A percentile compares a stretch with the other conserved stretches of the same genome.
Conservation (phyloP, 1,139 yeast species). For the Pichia sp. region DNA sequence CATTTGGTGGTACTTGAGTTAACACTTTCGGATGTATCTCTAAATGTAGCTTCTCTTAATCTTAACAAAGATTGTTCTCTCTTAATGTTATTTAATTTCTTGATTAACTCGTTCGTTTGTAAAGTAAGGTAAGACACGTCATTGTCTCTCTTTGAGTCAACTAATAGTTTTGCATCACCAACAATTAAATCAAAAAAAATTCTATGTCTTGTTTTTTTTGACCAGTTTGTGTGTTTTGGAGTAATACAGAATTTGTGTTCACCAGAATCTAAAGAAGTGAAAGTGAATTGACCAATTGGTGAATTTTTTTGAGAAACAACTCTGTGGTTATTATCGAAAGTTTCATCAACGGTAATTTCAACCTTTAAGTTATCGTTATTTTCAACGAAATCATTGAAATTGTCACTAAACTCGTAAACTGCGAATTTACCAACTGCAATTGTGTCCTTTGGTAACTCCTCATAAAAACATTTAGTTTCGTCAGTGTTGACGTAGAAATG, state of each 20-base stretch:
- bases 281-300: slow-evolving; percentile 52
- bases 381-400: slow-evolving; percentile 32
- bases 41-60: slow-evolving; percentile 46
- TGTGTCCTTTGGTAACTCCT: slow-evolving; percentile 45
- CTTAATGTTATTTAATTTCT: slow-evolving; percentile 43
- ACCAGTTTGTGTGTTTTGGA: slow-evolving; percentile 45
- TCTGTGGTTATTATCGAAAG: slow-evolving; percentile 50
- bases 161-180: slow-evolving; percentile 40
- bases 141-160: slow-evolving; percentile 42
- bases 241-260: slow-evolving; percentile 58
- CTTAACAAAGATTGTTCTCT: slow-evolving; percentile 49
- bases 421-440: slow-evolving; percentile 43
- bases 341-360: slow-evolving; percentile 46
- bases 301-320: slow-evolving; percentile 51
- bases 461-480: slow-evolving; percentile 47
- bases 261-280: slow-evolving; percentile 55
- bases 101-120: slow-evolving; percentile 39
- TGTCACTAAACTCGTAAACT: slow-evolving; percentile 30
- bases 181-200: slow-evolving; percentile 44
- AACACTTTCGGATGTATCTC: slow-evolving; percentile 50
- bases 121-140: slow-evolving; percentile 38
- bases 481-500: slow-evolving; percentile 41
- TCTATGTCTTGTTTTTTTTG: slow-evolving; percentile 35
- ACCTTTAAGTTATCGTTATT: slow-evolving; percentile 32
- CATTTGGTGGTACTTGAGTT: slow-evolving; percentile 48